These are phyloP conservation scores for Fonsecaea erecta DNA, from an alignment of 2,329 filamentous ascomycete genomes.

Conservation along the genomic window DNA sequence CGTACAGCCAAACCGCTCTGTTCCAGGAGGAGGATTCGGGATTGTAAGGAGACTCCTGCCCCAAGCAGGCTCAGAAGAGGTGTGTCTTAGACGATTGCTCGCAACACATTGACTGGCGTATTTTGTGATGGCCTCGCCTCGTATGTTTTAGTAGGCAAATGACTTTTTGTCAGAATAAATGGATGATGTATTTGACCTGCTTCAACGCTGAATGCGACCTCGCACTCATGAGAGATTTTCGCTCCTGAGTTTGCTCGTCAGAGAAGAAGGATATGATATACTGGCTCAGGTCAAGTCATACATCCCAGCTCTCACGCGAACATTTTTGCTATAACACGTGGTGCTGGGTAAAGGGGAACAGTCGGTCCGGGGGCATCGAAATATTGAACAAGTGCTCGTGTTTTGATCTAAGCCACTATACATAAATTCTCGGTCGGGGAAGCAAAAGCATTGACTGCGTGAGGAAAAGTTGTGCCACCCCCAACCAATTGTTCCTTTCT, in stretches of 20 bases:
- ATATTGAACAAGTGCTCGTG: conserved; percentile 22
- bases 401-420: conserved; percentile 37
- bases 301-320: not conserved
- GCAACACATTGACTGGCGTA: not conserved
- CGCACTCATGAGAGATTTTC: not conserved
- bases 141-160: not conserved
- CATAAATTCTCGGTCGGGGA: conserved; percentile 26
- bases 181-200: not conserved
- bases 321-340: not conserved
- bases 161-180: conserved; percentile 1
- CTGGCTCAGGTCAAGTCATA: not conserved
- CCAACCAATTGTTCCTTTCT: not conserved
- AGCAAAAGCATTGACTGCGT: conserved; percentile 5
- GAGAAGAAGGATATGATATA: not conserved
- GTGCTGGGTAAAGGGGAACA: not conserved
- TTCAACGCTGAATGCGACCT: not conserved
- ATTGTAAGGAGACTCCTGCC: conserved; percentile 25
- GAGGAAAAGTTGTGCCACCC: conserved; percentile 8
- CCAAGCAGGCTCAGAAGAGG: not conserved
- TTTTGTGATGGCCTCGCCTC: not conserved
- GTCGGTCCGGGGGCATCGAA: not conserved
- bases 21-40: conserved; percentile 39
- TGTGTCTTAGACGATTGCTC: not conserved
- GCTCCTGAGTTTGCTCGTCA: not conserved
- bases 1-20: conserved; percentile 34